phyloP scores from a whole-genome alignment of 371 early-diverging fungal genomes.

The Smittium culicis region DNA sequence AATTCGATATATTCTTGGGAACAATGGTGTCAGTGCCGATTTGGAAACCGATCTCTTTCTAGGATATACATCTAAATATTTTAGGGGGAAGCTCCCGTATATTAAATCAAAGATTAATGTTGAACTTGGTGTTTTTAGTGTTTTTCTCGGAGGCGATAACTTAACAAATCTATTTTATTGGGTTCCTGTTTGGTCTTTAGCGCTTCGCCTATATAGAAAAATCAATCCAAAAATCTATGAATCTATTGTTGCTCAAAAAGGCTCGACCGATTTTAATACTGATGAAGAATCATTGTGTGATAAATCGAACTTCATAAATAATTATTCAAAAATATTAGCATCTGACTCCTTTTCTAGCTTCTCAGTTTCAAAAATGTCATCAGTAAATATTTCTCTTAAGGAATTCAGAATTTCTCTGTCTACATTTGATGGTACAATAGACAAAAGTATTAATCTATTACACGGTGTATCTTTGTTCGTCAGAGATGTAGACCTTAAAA shows the following conservation, averaged over 20 bases:
- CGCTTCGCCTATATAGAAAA: not conserved
- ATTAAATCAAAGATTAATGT: not conserved
- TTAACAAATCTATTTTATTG: not conserved
- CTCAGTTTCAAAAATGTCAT: not conserved
- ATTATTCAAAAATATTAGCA: too few relatives aligned
- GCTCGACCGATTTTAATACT: not conserved
- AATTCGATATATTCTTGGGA: constrained; percentile 1
- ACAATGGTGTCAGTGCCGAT: not conserved
- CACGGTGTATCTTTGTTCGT: not conserved
- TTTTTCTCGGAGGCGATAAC: not conserved
- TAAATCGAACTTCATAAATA: not conserved
- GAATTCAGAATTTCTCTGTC: not conserved
- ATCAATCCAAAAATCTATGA: not conserved
- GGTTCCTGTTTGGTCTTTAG: constrained; percentile 8
- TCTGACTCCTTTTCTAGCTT: not conserved
- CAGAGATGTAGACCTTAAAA: not conserved
- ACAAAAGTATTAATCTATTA: not conserved
- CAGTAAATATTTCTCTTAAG: not conserved
- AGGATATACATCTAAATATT: not conserved
- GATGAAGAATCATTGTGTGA: not conserved
- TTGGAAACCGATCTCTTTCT: not conserved
- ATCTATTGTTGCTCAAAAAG: not conserved
- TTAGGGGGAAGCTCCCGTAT: not conserved
- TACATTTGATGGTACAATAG: not conserved
- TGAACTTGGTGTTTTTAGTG: not conserved